Base-by-base conservation (phyloP, 805 yeast genomes). In the Saccharomyces mikatae region DNA sequence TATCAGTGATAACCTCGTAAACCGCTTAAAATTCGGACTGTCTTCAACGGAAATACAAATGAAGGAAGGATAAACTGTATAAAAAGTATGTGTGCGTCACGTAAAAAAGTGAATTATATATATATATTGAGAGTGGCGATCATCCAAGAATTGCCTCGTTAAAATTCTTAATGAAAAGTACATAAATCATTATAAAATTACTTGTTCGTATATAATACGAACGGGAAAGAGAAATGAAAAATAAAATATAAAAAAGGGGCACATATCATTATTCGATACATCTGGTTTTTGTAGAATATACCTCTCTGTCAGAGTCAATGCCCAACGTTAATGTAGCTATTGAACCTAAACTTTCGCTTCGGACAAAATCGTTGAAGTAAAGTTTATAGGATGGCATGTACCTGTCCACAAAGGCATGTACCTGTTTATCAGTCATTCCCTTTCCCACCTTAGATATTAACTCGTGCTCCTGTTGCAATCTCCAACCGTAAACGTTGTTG, bases 301-400 rank as follows among this genome's bases (percentile, higher is more conserved):
- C 62, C 10, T 54, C 48, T 50, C 76, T 60, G 3, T 65, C 50
- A 17, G 56, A 50, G 57, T 67, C 66, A 26, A 72, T 62, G 6
- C 59, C 65, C 30, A 71, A 52, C 10, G 68, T 67, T 29, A 71
- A 60, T 36, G 72, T 71, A 4, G 66, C 66, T 3, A 61, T 54
- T 0, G 66, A 59, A 1, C 70, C 63, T 49, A 65, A 48, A 28
- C 57, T 57, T 17, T 78, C 79, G 4, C 61, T 51, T 2, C 62
- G 54, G 1, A 64, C 59, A 54, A 83, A 69, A 0, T 72, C 66
- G 11, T 71, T 71, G 62, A 81, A 85, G 67, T 87, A 94, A 22
- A 91, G 63, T 57, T 81, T 79, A 62, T 92, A 92, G 41, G 86
- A 80, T 1, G 96, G 96, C 89, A 87, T 86, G 69, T 92, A 92